These are phyloP conservation scores for Ogataea allantospora DNA, from an alignment of 805 yeast species.

Conservation along the genomic window DNA sequence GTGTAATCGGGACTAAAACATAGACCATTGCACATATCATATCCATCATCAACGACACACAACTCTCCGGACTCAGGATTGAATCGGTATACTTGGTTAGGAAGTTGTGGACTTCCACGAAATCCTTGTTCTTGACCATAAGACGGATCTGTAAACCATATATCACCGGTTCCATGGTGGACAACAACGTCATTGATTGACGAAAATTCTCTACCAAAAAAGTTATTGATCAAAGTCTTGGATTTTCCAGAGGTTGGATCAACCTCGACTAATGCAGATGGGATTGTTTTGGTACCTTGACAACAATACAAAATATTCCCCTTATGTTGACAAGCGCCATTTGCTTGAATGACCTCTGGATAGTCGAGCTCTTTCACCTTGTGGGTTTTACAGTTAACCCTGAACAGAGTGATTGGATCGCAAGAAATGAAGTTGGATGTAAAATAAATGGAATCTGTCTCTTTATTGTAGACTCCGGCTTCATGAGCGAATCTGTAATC, in stretches of 20 bases:
- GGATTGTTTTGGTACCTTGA: constrained; percentile 5
- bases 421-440: constrained; percentile 9
- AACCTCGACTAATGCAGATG: constrained; percentile 9
- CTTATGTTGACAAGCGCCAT: constrained; percentile 11
- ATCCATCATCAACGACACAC: constrained; percentile 11
- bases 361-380: constrained; percentile 6
- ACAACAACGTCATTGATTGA: constrained; percentile 14
- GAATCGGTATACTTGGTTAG: constrained; percentile 12
- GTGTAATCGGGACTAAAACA: constrained; percentile 10
- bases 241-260: constrained; percentile 8
- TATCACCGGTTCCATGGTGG: constrained; percentile 13
- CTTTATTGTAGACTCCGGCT: constrained; percentile 13
- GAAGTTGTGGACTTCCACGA: constrained; percentile 1
- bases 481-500: constrained; percentile 12
- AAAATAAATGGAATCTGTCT: constrained; percentile 9
- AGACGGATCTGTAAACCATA: constrained; percentile 15
- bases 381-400: constrained; percentile 8
- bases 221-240: constrained; percentile 8
- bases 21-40: constrained; percentile 15
- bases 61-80: constrained; percentile 10
- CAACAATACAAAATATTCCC: constrained; percentile 10
- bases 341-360: constrained; percentile 9
- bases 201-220: constrained; percentile 11
- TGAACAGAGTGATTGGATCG: constrained; percentile 7
- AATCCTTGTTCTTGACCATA: constrained; percentile 13